Evolutionary conservation across 2,329 filamentous ascomycete genomes (phyloP).

Genomic region (Colletotrichum sublineola): DNA sequence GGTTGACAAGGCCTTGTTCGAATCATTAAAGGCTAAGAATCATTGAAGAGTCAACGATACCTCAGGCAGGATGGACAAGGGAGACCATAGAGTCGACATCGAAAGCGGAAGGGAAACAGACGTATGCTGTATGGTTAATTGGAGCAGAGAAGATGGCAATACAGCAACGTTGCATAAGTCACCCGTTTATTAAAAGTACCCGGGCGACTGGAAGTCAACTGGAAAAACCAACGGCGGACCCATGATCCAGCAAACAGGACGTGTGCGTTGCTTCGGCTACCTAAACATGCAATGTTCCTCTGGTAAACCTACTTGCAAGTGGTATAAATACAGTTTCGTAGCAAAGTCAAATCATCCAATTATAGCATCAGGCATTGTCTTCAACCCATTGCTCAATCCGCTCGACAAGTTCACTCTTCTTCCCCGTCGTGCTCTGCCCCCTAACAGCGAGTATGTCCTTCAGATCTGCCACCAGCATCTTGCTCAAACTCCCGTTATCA

Average conservation of each 20-base stretch:
- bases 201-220: not conserved
- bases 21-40: not conserved
- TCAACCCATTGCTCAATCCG: slow-evolving; percentile 70
- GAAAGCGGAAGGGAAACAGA: not conserved
- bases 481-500: slow-evolving; percentile 61
- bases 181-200: not conserved
- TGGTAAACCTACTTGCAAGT: slow-evolving; percentile 2
- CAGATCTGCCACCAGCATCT: slow-evolving; percentile 67
- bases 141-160: not conserved
- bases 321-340: slow-evolving; percentile 27
- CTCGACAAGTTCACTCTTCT: slow-evolving; percentile 68
- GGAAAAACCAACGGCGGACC: not conserved
- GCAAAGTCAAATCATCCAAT: slow-evolving; percentile 3
- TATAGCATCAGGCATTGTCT: slow-evolving; percentile 52
- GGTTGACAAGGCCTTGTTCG: not conserved
- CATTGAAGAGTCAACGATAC: not conserved
- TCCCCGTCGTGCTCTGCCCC: slow-evolving; percentile 63
- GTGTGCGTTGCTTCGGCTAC: not conserved
- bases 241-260: not conserved
- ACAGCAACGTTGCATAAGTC: not conserved
- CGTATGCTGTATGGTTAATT: not conserved
- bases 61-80: not conserved
- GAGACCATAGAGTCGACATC: not conserved
- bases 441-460: slow-evolving; percentile 63
- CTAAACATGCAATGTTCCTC: not conserved